Percentiles rank a stretch among this genome's conserved stretches.
phyloP scores from a whole-genome alignment of 2,329 filamentous ascomycete genomes.

The Rhynchosporium graminicola region DNA sequence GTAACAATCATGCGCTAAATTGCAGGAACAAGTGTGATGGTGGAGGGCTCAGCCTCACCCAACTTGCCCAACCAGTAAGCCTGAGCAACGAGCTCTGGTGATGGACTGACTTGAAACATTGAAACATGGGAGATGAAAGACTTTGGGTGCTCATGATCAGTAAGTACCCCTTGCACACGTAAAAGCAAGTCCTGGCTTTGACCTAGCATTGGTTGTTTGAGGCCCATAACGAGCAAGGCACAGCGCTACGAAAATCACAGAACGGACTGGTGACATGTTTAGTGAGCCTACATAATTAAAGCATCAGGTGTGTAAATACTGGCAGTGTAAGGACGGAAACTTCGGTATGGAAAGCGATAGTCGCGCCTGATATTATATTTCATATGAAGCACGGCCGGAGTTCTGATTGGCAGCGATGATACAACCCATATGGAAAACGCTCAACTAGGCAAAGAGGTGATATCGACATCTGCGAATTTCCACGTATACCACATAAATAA shows the following conservation, averaged over 20 bases:
- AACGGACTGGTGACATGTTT: too few relatives aligned
- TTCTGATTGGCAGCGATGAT: not conserved
- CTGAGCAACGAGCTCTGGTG: not conserved
- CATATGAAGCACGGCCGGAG: too few relatives aligned
- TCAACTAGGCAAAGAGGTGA: slow-evolving; percentile 55
- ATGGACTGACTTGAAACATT: not conserved
- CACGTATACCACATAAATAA: slow-evolving; percentile 99
- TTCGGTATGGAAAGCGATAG: too few relatives aligned
- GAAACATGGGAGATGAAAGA: not conserved
- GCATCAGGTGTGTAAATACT: too few relatives aligned
- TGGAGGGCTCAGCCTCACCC: not conserved
- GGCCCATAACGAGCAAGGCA: not conserved
- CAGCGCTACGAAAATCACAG: not conserved
- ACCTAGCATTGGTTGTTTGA: not conserved
- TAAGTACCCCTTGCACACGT: not conserved
- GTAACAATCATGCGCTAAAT: slow-evolving; percentile 1
- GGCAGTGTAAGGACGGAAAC: too few relatives aligned
- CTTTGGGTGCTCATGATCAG: not conserved
- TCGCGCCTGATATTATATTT: too few relatives aligned
- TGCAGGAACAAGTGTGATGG: not conserved
- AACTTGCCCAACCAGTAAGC: not conserved
- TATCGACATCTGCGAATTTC: slow-evolving; percentile 78
- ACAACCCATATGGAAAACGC: too few relatives aligned
- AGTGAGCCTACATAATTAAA: not conserved
- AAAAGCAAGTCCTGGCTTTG: not conserved